phyloP scores from a whole-genome alignment of 129 eudicot genomes.

The Arctium minus region DNA sequence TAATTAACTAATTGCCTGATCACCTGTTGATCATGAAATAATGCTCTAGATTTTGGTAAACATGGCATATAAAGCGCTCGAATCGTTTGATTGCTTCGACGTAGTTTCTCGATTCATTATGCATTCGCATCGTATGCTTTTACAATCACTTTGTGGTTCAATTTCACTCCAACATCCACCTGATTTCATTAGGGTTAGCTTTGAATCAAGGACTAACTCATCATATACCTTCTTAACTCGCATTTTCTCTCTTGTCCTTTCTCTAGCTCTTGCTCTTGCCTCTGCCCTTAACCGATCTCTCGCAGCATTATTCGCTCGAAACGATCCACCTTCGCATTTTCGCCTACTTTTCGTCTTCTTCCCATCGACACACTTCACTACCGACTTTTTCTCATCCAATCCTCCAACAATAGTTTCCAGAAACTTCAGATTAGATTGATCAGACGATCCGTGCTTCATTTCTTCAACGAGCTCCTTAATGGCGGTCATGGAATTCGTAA shows the following conservation, averaged over 20 bases:
- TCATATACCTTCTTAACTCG: constrained; percentile 12
- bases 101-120: neutral
- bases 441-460: constrained; percentile 7
- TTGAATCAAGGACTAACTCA: neutral
- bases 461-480: constrained; percentile 47
- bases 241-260: constrained; percentile 54
- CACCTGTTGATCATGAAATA: neutral
- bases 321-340: neutral
- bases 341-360: constrained; percentile 10
- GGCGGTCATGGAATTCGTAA: constrained; percentile 23
- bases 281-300: constrained; percentile 53
- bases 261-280: constrained; percentile 83
- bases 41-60: neutral
- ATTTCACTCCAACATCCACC: neutral
- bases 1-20: neutral
- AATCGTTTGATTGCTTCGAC: neutral
- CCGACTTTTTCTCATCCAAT: constrained; percentile 7
- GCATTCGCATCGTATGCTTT: neutral
- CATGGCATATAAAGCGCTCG: neutral
- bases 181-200: neutral
- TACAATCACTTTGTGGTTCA: neutral
- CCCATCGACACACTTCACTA: constrained; percentile 1
- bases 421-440: constrained; percentile 14
- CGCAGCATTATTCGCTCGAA: constrained; percentile 16
- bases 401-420: constrained; percentile 10